These are phyloP conservation scores for Oldenlandia corymbosa DNA, from an alignment of 257 asterid species.

Conservation along the genomic window DNA sequence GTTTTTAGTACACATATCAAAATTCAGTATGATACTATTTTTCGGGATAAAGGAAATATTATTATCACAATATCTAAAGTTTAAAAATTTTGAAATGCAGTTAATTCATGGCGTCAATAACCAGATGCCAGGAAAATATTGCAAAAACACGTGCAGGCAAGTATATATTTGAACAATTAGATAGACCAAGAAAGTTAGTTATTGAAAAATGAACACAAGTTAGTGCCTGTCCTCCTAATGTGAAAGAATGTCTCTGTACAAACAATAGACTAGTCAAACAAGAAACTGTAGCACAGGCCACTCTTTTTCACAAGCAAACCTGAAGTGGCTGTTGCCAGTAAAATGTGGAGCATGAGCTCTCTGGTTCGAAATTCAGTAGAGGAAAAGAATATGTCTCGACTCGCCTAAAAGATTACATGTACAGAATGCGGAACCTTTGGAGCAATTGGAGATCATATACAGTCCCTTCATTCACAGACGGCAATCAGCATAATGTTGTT, in stretches of 20 bases:
- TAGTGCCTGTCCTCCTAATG: no score
- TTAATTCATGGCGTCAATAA: no score
- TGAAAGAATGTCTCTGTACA: not conserved
- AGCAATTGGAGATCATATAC: slow-evolving; percentile 14
- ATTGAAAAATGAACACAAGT: no score
- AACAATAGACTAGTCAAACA: not conserved
- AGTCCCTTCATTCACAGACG: slow-evolving; percentile 6
- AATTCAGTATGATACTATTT: no score
- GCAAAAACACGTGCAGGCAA: no score
- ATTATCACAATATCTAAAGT: no score
- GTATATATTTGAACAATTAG: no score
- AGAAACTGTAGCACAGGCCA: not conserved
- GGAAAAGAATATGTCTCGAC: not conserved
- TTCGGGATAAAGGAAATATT: no score
- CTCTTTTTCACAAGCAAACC: not conserved
- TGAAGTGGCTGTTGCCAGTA: not conserved
- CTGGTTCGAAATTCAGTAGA: not conserved
- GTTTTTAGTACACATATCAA: no score
- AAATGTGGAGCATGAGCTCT: not conserved
- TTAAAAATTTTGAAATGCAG: no score
- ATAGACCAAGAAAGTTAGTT: no score
- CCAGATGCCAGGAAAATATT: no score
- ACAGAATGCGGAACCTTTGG: slow-evolving; percentile 3
- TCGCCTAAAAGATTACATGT: slow-evolving; percentile 8
- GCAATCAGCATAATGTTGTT: not conserved